phyloP scores from a whole-genome alignment of 345 rosid species.

The Lepidium africanum region DNA sequence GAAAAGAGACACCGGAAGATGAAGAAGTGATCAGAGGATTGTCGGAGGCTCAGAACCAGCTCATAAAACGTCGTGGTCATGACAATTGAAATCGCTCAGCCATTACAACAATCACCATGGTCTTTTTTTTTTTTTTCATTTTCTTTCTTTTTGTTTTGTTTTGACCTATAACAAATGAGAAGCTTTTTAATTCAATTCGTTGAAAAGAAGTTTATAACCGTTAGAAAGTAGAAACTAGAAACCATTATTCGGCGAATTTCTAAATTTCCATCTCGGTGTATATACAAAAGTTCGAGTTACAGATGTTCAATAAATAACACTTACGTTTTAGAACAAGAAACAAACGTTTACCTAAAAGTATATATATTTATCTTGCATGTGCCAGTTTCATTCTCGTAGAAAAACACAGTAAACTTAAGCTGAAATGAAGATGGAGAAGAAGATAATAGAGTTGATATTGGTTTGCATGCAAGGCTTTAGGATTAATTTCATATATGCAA shows the following conservation, averaged over 20 bases:
- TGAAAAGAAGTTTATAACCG: not conserved
- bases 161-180: not conserved
- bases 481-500: conserved; percentile 4
- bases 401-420: not conserved
- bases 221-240: too few relatives aligned
- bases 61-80: conserved; percentile 33
- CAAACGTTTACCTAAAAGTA: too few relatives aligned
- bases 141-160: not conserved
- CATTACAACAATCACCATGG: not conserved
- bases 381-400: not conserved
- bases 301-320: not conserved
- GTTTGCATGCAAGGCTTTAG: not conserved
- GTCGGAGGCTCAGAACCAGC: conserved; percentile 40
- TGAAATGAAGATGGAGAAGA: not conserved
- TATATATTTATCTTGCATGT: not conserved
- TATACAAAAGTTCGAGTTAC: not conserved
- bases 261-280: not conserved
- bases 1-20: conserved; percentile 51
- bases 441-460: not conserved
- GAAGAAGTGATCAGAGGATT: conserved; percentile 51
- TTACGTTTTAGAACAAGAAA: too few relatives aligned
- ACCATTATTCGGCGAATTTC: not conserved
- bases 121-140: not conserved
- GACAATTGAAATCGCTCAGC: conserved; percentile 6
- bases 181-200: not conserved